Base-by-base conservation (phyloP, 2,329 filamentous ascomycete species). In the Penicillium sp. region DNA sequence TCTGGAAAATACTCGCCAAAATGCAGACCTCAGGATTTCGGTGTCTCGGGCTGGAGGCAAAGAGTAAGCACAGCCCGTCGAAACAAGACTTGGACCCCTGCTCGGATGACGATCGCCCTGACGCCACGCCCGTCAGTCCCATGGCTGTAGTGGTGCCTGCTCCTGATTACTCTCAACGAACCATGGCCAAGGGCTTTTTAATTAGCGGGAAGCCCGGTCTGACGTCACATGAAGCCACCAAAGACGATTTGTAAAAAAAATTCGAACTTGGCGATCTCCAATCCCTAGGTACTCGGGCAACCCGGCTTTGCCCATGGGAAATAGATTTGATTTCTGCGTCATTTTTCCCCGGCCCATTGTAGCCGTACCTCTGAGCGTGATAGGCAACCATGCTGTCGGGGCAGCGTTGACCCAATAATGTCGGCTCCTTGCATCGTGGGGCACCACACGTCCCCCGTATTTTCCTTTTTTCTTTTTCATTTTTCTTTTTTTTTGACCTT, bases 401-500 rank as follows among this genome's bases (percentile, higher is more conserved):
- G 54, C 56, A 58, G 60, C 51, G 47, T 51, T 54, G 25, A 50
- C 56, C 59, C 55, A 49, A 56, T 60, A 22, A 31, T 22, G 23
- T 49, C 53, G 53, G 51, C 59, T 59, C 63, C 69, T 71, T 71
- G 51, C 68, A 53, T 69, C 57, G 60, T 51, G 58, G 57, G 61
- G 62, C 58, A 53, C 57, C 60, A 62, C 58, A 63, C 57, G 57
- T 41, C 50, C 51, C 22, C 22, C 27, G 20, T 27, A 20, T 43
- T 42, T 42, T 40, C 14, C 27, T 12, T 51, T 41, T n/a, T 14
- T 42, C n/a, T n/a, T n/a, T n/a, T n/a, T n/a, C n/a, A n/a, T n/a
- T n/a, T n/a, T n/a, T n/a, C n/a, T n/a, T n/a, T n/a, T n/a, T n/a
- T n/a, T n/a, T n/a, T n/a, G n/a, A n/a, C n/a, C n/a, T n/a, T n/a